Evolutionary conservation across 1,284 basidiomycete genomes (phyloP), one percentile per base, ranked within the genome.

Genomic region (Porodaedalea pini): DNA sequence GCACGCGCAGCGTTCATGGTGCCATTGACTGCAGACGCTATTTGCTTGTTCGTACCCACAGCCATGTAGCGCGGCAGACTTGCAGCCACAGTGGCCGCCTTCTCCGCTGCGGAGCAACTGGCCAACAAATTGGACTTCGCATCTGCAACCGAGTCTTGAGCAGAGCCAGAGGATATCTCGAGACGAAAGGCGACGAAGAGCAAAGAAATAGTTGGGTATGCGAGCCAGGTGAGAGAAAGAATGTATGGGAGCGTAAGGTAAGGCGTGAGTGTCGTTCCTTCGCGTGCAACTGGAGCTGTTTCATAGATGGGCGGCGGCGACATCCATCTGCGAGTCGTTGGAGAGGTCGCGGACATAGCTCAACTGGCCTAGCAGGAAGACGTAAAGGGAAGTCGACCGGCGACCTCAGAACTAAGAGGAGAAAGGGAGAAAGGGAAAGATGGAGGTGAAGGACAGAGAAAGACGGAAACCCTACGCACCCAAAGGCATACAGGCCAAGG

Each of bases 51-150:
- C 27, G 90, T 86, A 8, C 90, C 87, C 27, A 86, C 75, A 1
- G 94, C 94, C 72, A 96, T 78, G 67, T 87, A 94, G 31, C 92
- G 81, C 0, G 95, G 94, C 75, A 97, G 79, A 59, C 88, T 91
- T 15, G 91, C 89, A 3, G 92, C 81, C 4, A 85, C 78, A 4
- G 86, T 88, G 13, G 92, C 92, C 4, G 94, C 91, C 41, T 78
- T 76, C 66, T 98, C 90, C 21, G 93, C 86, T 1, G 91, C 91
- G 53, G 76, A 74, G 70, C 95, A 98, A 61, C 90, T 89, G 0
- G 90, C 72, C 25, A 94, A 72, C 5, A 96, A 75, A 58, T 86
- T 79, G 39, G 69, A 70, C 73, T 92, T 94, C 34, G 92, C 86
- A 52, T 77, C 83, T 2, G 75, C 75, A 3, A 93, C 77, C 1